Evolutionary conservation across 441 rosid species (phyloP).

Genomic region (Adansonia gregorii): DNA sequence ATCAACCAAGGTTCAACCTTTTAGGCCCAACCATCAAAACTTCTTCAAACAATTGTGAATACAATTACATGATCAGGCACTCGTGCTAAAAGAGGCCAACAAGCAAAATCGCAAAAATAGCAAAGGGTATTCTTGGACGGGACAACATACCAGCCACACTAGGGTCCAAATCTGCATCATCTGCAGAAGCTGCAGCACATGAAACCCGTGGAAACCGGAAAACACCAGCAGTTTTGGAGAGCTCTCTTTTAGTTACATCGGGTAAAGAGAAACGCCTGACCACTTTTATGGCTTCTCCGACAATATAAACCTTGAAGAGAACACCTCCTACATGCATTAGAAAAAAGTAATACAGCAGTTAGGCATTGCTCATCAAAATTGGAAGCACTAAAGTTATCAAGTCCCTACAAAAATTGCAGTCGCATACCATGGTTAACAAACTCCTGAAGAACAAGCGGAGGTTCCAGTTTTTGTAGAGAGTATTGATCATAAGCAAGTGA

Average conservation of each 20-base stretch:
- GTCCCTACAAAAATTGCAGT: not conserved
- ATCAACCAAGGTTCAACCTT: not conserved
- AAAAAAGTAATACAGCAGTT: conserved; percentile 4
- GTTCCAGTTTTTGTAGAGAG: conserved; percentile 64
- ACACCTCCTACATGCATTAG: conserved; percentile 61
- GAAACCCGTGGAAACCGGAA: conserved; percentile 86
- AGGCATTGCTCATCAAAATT: not conserved
- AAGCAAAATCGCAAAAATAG: conserved; percentile 11
- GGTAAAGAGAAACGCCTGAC: conserved; percentile 72
- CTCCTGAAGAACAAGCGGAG: conserved; percentile 69
- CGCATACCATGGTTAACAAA: conserved; percentile 73
- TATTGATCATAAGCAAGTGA: conserved; percentile 64
- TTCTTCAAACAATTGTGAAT: not conserved
- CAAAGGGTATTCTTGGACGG: not conserved
- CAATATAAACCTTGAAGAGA: conserved; percentile 65
- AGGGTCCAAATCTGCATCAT: conserved; percentile 87
- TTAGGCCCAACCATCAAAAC: not conserved
- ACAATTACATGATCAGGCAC: not conserved
- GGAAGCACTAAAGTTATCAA: not conserved
- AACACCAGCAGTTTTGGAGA: conserved; percentile 62
- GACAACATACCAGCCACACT: conserved; percentile 64
- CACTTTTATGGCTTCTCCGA: conserved; percentile 68
- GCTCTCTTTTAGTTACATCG: conserved; percentile 55
- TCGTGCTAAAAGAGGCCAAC: not conserved
- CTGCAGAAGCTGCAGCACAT: conserved; percentile 92